Evolutionary conservation across 768 basidiomycete genomes (phyloP), one percentile per base, ranked within the genome.

Genomic region (Tricholoma terreum): DNA sequence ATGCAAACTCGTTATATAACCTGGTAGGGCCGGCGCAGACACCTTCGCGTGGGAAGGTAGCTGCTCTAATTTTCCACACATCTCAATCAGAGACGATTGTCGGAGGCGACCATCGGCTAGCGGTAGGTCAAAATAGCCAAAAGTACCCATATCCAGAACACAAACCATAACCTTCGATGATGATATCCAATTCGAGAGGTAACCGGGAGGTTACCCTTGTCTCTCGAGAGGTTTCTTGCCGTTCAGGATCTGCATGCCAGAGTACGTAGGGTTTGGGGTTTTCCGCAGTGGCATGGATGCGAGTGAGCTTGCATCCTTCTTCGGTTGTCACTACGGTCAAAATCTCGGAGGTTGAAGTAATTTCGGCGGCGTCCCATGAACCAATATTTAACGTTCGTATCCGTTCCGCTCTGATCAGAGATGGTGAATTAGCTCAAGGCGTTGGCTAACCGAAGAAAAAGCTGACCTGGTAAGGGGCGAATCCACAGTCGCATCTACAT

Each of bases 101-200:
- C 80, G 77, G 38, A 87, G 63, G 42, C 58, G 62, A 1, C 85
- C 85, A 69, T 86, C 83, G 35, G 77, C 85, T 86, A 36, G 4
- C 56, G 50, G 51, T 5, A 31, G 30, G n/a, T 49, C 15, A 31
- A 30, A 9, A n/a, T 46, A 27, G 14, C 10, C 15, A n/a, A 10
- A 49, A 30, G 45, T n/a, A 31, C 8, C 4, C 27, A n/a, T 10
- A 31, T 31, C 46, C 6, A 55, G 17, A 19, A 50, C 3, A 69
- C 82, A 33, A 61, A 90, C 90, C 79, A 61, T 78, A 84, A 38
- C 91, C 92, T 46, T 86, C 71, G 33, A 92, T 61, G 22, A 94
- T 73, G 0, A 70, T 54, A 34, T 84, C 81, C 0, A 83, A 69
- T 45, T 85, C 84, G 7, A 92, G 65, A 4, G 87, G 84, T 27